A percentile compares a stretch with the other conserved stretches of the same genome.
Conservation (phyloP, 257 asterid genomes). For the Solanum chmielewskii region DNA sequence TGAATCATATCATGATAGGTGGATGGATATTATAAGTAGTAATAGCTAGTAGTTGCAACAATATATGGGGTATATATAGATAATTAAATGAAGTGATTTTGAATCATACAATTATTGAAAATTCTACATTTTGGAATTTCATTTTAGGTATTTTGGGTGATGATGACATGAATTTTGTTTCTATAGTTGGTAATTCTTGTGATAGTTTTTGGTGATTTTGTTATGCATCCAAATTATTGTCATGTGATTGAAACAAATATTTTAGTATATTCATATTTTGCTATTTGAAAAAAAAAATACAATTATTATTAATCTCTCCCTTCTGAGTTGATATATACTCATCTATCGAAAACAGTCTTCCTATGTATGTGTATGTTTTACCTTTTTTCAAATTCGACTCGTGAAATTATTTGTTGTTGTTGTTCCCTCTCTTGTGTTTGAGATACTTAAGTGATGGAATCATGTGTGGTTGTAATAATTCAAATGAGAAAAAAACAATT, state of each 20-base stretch:
- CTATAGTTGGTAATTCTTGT: constrained; percentile 10
- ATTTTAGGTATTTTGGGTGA: constrained; percentile 15
- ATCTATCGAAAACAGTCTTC: background rate
- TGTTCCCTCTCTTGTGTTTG: background rate
- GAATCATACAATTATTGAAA: constrained; percentile 8
- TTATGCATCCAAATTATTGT: background rate
- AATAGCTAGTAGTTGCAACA: background rate
- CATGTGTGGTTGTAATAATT: constrained; percentile 20
- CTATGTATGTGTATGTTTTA: background rate
- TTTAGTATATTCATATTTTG: background rate
- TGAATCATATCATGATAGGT: background rate
- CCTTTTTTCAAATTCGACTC: background rate
- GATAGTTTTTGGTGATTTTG: background rate
- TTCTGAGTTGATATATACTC: background rate
- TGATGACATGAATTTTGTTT: constrained; percentile 5
- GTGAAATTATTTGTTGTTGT: background rate
- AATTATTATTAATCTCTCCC: background rate
- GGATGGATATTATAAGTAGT: background rate
- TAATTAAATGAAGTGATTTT: background rate
- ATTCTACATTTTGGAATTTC: constrained; percentile 16
- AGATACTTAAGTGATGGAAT: constrained; percentile 5
- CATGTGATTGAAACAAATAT: background rate
- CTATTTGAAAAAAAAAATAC: background rate
- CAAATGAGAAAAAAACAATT: constrained; percentile 11
- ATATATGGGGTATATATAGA: constrained; percentile 10